phyloP scores from a whole-genome alignment of 305 asterid genomes.

The Solanum hybrid region DNA sequence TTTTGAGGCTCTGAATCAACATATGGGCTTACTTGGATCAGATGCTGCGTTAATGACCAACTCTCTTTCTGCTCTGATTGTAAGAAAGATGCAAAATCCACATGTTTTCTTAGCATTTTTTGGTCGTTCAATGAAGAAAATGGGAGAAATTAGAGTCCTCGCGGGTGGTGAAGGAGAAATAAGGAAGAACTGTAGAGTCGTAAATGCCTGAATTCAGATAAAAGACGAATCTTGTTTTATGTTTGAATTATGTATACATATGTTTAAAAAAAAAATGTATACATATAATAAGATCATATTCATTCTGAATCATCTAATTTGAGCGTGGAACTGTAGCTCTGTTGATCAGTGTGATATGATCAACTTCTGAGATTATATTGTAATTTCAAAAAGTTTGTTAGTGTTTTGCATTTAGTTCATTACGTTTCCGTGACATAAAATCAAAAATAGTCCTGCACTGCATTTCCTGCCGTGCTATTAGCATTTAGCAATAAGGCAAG shows the following conservation, averaged over 20 bases:
- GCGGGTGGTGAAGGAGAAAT: constrained; percentile 20
- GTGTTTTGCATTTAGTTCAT: background rate
- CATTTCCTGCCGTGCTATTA: background rate
- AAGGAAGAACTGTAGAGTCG: constrained; percentile 25
- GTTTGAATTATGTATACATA: background rate
- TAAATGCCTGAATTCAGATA: background rate
- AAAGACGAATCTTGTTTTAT: background rate
- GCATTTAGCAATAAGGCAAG: background rate
- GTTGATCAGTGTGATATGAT: background rate
- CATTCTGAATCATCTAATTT: background rate
- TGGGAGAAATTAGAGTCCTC: constrained; percentile 25
- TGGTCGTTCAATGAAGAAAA: constrained; percentile 17
- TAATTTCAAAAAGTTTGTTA: background rate
- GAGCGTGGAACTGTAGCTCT: background rate
- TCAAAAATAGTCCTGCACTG: background rate
- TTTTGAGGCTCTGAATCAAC: constrained; percentile 1
- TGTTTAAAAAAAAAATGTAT: background rate
- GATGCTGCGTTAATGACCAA: constrained; percentile 25
- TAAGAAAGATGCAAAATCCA: background rate
- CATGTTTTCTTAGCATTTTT: constrained; percentile 7
- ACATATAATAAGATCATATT: background rate
- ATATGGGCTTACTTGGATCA: constrained; percentile 14
- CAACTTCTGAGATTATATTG: background rate
- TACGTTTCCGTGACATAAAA: background rate
- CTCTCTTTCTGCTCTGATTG: constrained; percentile 11